Evolutionary conservation across 345 rosid species (phyloP).

Genomic region (Citrus unshiu): DNA sequence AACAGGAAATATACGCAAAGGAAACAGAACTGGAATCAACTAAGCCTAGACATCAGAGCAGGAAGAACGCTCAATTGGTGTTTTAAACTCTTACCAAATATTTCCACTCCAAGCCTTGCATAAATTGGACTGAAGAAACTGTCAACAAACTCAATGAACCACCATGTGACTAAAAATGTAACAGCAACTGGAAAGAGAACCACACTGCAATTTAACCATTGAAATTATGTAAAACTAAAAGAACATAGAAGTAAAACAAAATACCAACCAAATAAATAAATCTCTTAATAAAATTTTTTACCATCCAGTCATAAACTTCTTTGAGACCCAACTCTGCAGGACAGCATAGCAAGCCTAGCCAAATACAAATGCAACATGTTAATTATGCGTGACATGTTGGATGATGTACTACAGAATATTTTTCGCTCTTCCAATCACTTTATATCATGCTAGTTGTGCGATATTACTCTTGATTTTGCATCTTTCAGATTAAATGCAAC

Average conservation of each 20-base stretch:
- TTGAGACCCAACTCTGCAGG: slow-evolving; percentile 86
- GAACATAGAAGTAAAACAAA: neutral
- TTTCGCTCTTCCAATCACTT: neutral
- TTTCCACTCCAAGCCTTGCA: slow-evolving; percentile 65
- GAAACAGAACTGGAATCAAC: neutral
- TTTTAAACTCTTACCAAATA: slow-evolving; percentile 57
- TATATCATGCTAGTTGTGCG: neutral
- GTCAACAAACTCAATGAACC: slow-evolving; percentile 83
- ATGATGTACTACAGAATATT: neutral
- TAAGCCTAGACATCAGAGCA: neutral
- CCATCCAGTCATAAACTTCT: slow-evolving; percentile 97
- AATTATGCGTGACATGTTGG: neutral
- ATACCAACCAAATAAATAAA: neutral
- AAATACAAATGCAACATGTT: slow-evolving; percentile 14
- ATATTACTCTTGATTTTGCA: neutral
- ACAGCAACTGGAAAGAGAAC: slow-evolving; percentile 87
- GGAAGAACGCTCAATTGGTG: neutral
- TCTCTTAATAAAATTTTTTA: slow-evolving; percentile 22
- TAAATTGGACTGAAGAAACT: slow-evolving; percentile 85
- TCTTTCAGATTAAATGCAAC: neutral
- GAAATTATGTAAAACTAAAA: neutral
- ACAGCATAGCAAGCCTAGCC: slow-evolving; percentile 80
- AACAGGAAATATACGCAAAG: neutral
- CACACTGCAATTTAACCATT: slow-evolving; percentile 54
- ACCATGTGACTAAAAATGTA: slow-evolving; percentile 80